A percentile compares a stretch with the other conserved stretches of the same genome.
Evolutionary conservation across 352 stramenopile genomes (phyloP).

Genomic region (Pythium scleroteichum): DNA sequence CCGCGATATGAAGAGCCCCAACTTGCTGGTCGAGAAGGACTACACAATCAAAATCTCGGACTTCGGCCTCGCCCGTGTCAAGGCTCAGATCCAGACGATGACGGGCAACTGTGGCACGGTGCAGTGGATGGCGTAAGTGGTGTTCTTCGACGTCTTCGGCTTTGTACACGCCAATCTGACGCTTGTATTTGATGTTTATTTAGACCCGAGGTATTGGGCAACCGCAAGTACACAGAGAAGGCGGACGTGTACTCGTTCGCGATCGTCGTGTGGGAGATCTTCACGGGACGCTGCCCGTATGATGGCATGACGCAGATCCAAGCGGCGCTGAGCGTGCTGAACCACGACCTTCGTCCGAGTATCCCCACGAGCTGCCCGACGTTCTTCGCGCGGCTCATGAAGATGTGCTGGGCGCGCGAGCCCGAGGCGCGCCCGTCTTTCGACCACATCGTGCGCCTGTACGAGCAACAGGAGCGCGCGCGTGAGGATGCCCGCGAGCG

Average conservation of each 20-base stretch:
- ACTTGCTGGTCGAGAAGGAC: constrained; percentile 83
- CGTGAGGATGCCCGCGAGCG: neutral
- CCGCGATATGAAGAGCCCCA: constrained; percentile 90
- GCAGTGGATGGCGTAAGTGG: constrained; percentile 86
- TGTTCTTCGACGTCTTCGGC: neutral
- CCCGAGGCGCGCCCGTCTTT: constrained; percentile 74
- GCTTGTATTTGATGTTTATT: neutral
- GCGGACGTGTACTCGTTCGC: constrained; percentile 93
- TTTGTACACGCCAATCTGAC: neutral
- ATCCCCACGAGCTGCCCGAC: constrained; percentile 63
- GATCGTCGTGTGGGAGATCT: constrained; percentile 95
- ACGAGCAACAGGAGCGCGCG: constrained; percentile 28
- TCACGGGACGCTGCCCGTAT: constrained; percentile 88
- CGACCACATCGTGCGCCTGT: constrained; percentile 52
- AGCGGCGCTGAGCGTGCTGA: constrained; percentile 73
- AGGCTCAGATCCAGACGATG: constrained; percentile 91
- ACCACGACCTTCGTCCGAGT: constrained; percentile 68
- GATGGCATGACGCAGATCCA: constrained; percentile 91
- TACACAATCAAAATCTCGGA: constrained; percentile 91
- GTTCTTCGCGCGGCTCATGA: constrained; percentile 77
- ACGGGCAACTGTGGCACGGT: constrained; percentile 90
- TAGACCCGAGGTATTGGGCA: constrained; percentile 86
- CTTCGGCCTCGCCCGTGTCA: constrained; percentile 91
- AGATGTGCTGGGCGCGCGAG: constrained; percentile 75
- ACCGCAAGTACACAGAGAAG: constrained; percentile 92